Conservation (phyloP, 768 basidiomycete species). For the Leccinellum luteum region DNA sequence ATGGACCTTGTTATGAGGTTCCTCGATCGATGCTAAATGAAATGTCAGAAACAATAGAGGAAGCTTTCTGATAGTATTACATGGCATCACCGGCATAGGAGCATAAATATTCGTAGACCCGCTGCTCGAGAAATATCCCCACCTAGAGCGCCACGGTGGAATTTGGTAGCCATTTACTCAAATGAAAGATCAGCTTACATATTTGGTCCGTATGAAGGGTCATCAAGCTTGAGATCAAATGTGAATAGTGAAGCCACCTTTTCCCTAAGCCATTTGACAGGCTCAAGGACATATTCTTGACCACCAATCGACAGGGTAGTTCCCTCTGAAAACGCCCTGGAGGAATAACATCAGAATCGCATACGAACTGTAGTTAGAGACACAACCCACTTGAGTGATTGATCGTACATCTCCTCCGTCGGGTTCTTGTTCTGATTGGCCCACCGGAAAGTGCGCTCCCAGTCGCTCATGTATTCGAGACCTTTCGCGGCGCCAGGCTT, state of each 20-base stretch:
- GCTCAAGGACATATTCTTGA: not conserved
- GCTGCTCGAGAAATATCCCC: conserved; percentile 16
- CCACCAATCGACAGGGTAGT: not conserved
- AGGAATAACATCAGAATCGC: not conserved
- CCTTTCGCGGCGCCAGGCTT: not conserved
- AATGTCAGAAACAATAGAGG: not conserved
- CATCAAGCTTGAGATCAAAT: conserved; percentile 7
- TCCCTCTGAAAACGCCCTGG: conserved; percentile 6
- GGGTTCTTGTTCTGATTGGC: not conserved
- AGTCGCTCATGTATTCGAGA: conserved; percentile 4
- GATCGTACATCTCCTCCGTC: conserved; percentile 8
- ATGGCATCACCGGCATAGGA: conserved; percentile 2
- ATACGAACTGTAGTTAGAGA: too few species aligned
- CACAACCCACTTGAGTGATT: conserved; percentile 8
- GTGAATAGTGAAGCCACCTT: conserved; percentile 15
- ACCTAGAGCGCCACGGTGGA: conserved; percentile 4
- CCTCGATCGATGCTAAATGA: conserved; percentile 15
- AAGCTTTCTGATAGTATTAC: not conserved
- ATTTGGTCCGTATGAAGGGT: conserved; percentile 15
- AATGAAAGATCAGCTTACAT: conserved; percentile 7
- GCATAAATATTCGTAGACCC: not conserved
- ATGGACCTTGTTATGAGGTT: conserved; percentile 20
- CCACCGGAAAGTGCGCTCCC: conserved; percentile 18
- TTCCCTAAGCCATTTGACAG: conserved; percentile 15
- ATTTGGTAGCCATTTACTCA: not conserved